These are phyloP conservation scores for Dorcoceras hygrometricum DNA, from an alignment of 257 asterid genomes.

Conservation along the genomic window DNA sequence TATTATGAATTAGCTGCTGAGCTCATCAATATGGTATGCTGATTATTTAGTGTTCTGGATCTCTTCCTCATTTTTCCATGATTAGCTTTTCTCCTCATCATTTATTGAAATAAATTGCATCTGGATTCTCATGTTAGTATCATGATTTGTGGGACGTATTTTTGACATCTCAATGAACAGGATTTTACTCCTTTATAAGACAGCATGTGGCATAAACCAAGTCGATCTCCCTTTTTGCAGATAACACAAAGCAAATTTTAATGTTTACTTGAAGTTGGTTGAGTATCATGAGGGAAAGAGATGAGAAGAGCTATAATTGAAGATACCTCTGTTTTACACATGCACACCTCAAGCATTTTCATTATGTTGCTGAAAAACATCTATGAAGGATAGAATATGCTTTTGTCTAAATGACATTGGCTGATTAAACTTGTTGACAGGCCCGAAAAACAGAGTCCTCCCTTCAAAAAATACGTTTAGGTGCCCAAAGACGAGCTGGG, in stretches of 20 bases:
- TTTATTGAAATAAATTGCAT: slow-evolving; percentile 1
- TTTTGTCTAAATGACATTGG: slow-evolving; percentile 12
- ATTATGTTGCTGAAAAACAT: background rate
- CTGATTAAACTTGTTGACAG: slow-evolving; percentile 39
- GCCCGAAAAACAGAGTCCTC: slow-evolving; percentile 91
- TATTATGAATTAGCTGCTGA: slow-evolving; percentile 81
- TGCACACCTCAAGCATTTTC: background rate
- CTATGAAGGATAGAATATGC: background rate
- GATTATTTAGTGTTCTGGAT: slow-evolving; percentile 7
- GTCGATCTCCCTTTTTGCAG: too few species aligned
- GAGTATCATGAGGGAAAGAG: background rate
- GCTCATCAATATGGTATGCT: slow-evolving; percentile 73
- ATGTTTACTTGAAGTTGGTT: background rate
- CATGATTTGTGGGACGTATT: slow-evolving; percentile 7
- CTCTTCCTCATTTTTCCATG: background rate
- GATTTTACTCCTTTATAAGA: slow-evolving; percentile 12
- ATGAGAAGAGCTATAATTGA: background rate
- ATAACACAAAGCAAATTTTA: too few species aligned
- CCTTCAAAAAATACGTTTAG: slow-evolving; percentile 88
- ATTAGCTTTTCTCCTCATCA: slow-evolving; percentile 18
- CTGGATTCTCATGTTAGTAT: slow-evolving; percentile 13
- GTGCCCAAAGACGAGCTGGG: slow-evolving; percentile 93
- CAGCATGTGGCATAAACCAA: background rate
- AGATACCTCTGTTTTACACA: background rate
- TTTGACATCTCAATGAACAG: slow-evolving; percentile 6